Evolutionary conservation across 75 land plant species (phyloP), one percentile per base, ranked within the genome.

Genomic region (Cunninghamia lanceolata): DNA sequence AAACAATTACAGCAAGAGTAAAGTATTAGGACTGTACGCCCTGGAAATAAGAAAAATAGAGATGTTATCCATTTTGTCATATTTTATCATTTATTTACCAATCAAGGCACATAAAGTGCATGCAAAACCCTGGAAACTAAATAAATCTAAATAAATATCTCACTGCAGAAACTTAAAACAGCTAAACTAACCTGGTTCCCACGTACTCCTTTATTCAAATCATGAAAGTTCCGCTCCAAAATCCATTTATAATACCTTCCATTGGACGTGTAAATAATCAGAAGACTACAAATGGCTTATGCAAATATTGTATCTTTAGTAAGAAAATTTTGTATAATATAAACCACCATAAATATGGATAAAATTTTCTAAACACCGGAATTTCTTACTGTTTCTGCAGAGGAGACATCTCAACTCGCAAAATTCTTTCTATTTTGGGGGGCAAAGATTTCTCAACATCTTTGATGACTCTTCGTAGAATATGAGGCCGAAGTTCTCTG

Each of bases 401-500:
- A 45, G 99, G 99, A 85, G 99, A 94, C 99, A 98, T 98, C 85
- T 98, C 99, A 85, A 98, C 99, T 87, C 99, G 82, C 78, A 98
- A 93, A 73, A 98, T 97, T 21, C 99, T 97, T 86, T 98, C 99
- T 82, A 98, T 95, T 90, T 98, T 98, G 39, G 99, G 97, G 70
- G 99, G 99, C 93, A 98, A 90, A 84, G 99, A 98, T 87, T 97
- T 98, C 93, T 98, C 99, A 25, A 98, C 99, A 91, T 98, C 99
- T 85, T 97, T 98, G 53, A 98, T 98, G 39, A 97, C 98, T 88
- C 99, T 94, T 75, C 99, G 92, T 34, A 98, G 92, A 87, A 98
- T 91, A 81, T 98, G 99, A 30, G 99, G 99, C 90, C 99, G 94
- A 82, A 98, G 90, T 84, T 98, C 99, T 88, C 86, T 92, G 84